Evolutionary conservation across 108 stramenopile species (phyloP).

Genomic region (Schizochytrium sp.): DNA sequence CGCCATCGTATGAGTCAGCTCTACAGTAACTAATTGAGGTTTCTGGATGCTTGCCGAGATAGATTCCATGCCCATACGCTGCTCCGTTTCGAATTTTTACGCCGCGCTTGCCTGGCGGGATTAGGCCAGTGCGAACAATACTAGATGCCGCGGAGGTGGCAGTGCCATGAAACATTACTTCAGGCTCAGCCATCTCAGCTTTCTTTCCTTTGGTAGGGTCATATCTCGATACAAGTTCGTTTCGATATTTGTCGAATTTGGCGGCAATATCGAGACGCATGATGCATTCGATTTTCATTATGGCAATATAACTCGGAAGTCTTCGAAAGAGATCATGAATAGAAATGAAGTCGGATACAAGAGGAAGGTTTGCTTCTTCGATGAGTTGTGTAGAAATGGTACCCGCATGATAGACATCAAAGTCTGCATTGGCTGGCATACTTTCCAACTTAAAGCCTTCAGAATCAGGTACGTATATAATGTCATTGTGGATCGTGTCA

Average conservation of each 20-base stretch:
- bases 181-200: background rate
- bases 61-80: background rate
- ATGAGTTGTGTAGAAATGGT: background rate
- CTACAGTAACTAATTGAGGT: background rate
- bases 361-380: background rate
- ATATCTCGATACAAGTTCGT: background rate
- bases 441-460: no score
- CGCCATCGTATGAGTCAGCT: background rate
- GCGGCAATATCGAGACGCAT: background rate
- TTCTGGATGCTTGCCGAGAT: background rate
- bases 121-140: constrained; percentile 6
- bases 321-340: background rate
- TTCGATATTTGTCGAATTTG: background rate
- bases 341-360: constrained; percentile 27
- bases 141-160: background rate
- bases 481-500: background rate
- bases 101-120: constrained; percentile 25
- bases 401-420: background rate
- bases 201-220: background rate
- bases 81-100: constrained; percentile 1
- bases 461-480: background rate
- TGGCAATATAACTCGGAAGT: background rate
- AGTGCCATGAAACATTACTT: constrained; percentile 10
- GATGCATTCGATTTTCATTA: constrained; percentile 13
- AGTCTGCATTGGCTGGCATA: background rate